A percentile compares a stretch with the other conserved stretches of the same genome.
These are phyloP conservation scores for Paxillus involutus DNA, from an alignment of 768 basidiomycete species.

Conservation along the genomic window DNA sequence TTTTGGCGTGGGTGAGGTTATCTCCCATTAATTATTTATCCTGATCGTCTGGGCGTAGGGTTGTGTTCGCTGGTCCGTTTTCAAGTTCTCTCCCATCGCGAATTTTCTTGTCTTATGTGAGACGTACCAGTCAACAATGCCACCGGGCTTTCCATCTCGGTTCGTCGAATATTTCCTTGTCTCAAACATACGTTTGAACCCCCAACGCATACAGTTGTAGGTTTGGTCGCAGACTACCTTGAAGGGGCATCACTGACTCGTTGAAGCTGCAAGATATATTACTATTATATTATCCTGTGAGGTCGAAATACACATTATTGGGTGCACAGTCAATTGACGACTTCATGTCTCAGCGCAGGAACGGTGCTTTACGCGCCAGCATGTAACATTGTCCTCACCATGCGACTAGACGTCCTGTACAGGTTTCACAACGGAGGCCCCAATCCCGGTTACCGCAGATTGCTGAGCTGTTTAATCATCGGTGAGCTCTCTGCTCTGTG, in stretches of 20 bases:
- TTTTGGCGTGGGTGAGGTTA: conserved; percentile 10
- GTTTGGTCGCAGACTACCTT: not conserved
- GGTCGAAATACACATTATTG: not conserved
- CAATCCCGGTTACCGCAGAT: not conserved
- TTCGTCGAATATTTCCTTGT: conserved; percentile 3
- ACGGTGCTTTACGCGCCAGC: conserved; percentile 14
- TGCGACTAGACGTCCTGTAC: conserved; percentile 21
- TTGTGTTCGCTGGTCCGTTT: conserved; percentile 9
- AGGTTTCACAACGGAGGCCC: not conserved
- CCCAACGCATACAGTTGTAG: conserved; percentile 18
- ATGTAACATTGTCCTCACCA: conserved; percentile 21
- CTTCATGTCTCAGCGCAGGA: conserved; percentile 12
- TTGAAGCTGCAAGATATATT: conserved; percentile 22
- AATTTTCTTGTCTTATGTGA: not conserved
- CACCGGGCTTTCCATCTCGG: conserved; percentile 15
- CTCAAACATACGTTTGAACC: not conserved
- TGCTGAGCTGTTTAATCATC: conserved; percentile 12
- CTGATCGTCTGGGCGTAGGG: conserved; percentile 4
- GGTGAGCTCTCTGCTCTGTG: conserved; percentile 8
- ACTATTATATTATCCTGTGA: conserved; percentile 22
- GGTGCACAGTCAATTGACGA: not conserved
- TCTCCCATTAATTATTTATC: not conserved
- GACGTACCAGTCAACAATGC: conserved; percentile 16
- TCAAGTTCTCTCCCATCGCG: not conserved
- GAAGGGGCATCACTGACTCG: not conserved